phyloP scores from a whole-genome alignment of 2,329 filamentous ascomycete genomes.

The Chaetomium olivaceum region DNA sequence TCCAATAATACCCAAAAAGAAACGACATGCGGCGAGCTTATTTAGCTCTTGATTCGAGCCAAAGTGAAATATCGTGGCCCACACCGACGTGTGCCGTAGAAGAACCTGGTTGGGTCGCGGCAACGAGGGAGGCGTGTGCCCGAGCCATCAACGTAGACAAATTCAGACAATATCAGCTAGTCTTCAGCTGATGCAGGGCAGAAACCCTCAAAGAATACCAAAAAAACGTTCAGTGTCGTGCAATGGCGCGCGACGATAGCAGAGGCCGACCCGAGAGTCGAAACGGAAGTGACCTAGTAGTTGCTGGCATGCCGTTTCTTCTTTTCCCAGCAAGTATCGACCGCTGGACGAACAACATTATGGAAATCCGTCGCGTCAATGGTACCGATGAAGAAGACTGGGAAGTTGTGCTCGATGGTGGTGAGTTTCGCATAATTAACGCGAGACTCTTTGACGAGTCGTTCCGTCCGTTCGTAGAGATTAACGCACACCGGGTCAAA shows the following conservation, averaged over 20 bases:
- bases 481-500: conserved; percentile 49
- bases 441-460: conserved; percentile 51
- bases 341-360: conserved; percentile 45
- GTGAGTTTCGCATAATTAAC: conserved; percentile 60
- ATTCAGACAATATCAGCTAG: conserved; percentile 14
- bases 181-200: conserved; percentile 14
- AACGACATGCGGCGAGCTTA: neutral
- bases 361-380: conserved; percentile 45
- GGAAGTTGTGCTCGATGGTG: conserved; percentile 59
- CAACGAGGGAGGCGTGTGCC: neutral
- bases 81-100: neutral
- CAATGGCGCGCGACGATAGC: neutral
- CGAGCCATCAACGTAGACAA: conserved; percentile 19
- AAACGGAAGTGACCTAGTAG: neutral
- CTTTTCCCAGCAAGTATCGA: conserved; percentile 52
- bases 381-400: conserved; percentile 58
- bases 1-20: neutral
- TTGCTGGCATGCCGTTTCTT: conserved; percentile 39
- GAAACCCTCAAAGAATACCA: neutral
- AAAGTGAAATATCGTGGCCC: conserved; percentile 11
- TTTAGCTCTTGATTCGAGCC: neutral
- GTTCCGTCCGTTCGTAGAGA: conserved; percentile 46
- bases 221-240: conserved; percentile 15
- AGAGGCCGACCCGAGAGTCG: neutral
- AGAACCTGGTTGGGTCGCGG: neutral